These are phyloP conservation scores for Podospora conica DNA, from an alignment of 495 filamentous ascomycete species.

Conservation along the genomic window DNA sequence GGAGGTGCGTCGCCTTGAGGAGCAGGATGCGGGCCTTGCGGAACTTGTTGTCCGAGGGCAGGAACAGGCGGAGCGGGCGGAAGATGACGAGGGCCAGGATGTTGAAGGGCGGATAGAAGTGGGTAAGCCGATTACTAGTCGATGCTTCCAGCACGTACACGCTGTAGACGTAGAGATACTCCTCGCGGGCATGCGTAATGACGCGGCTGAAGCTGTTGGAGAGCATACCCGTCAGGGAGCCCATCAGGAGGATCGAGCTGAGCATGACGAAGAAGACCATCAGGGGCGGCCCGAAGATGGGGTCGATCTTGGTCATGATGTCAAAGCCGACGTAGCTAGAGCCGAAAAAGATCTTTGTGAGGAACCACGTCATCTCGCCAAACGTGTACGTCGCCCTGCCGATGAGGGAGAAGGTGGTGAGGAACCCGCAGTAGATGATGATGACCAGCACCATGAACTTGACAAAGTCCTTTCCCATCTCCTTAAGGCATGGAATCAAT, in stretches of 20 bases:
- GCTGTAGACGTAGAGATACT: constrained; percentile 76
- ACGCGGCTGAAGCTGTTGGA: constrained; percentile 86
- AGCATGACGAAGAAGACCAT: constrained; percentile 81
- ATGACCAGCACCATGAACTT: constrained; percentile 86
- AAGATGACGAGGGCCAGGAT: constrained; percentile 76
- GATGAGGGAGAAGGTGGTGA: constrained; percentile 87
- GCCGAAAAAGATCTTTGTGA: constrained; percentile 77
- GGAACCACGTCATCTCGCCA: constrained; percentile 74
- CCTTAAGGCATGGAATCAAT: constrained; percentile 77
- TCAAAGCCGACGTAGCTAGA: constrained; percentile 77
- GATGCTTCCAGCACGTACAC: constrained; percentile 75
- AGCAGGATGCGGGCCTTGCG: constrained; percentile 70
- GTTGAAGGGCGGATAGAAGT: constrained; percentile 74
- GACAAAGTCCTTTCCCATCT: constrained; percentile 91
- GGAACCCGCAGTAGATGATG: constrained; percentile 77
- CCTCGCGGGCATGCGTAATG: constrained; percentile 61
- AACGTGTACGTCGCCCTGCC: constrained; percentile 70
- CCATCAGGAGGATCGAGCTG: constrained; percentile 87
- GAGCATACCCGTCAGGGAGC: constrained; percentile 84
- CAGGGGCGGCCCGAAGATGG: constrained; percentile 55
- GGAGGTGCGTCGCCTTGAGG: constrained; percentile 58
- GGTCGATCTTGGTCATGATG: constrained; percentile 42
- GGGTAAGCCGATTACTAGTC: constrained; percentile 71
- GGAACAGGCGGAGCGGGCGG: constrained; percentile 71
- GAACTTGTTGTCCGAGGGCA: constrained; percentile 61